Percentiles rank a stretch among this genome's conserved stretches.
These are phyloP conservation scores for Globisporangium mamillatum DNA, from an alignment of 352 stramenopile species.

Conservation along the genomic window DNA sequence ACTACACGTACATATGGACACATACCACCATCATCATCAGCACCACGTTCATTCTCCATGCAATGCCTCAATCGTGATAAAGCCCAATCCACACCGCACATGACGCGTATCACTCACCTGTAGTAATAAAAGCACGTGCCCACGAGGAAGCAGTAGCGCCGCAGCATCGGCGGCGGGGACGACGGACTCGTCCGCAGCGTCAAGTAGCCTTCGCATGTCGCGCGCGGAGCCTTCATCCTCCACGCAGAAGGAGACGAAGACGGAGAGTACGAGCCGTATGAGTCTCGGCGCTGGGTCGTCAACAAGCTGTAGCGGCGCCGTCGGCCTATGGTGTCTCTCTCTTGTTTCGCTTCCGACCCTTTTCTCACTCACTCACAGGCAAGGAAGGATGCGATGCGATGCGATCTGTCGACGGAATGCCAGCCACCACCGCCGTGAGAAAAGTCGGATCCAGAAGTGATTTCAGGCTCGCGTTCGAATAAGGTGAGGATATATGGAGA, in stretches of 20 bases:
- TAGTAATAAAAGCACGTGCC: constrained; percentile 89
- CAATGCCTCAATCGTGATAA: neutral
- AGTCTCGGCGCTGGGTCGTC: constrained; percentile 14
- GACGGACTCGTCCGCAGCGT: constrained; percentile 85
- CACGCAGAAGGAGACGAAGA: constrained; percentile 2
- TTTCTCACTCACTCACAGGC: neutral
- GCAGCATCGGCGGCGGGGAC: constrained; percentile 82
- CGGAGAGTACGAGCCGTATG: constrained; percentile 1
- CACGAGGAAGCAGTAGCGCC: constrained; percentile 86
- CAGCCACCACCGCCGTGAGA: neutral
- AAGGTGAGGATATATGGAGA: neutral
- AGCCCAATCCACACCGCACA: neutral
- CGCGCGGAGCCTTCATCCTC: constrained; percentile 78
- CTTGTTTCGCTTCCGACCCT: neutral
- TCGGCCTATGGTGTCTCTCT: constrained; percentile 14
- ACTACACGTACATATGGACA: constrained; percentile 21
- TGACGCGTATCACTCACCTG: constrained; percentile 21
- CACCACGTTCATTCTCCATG: neutral
- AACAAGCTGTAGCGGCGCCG: constrained; percentile 17
- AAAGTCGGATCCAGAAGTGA: neutral
- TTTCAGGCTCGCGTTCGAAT: neutral
- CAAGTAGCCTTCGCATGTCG: constrained; percentile 83
- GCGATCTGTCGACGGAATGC: constrained; percentile 5
- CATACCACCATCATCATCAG: neutral
- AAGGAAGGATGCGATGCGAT: neutral